Evolutionary conservation across 208 protist genomes (phyloP).

Genomic region (Leishmania tarentolae): DNA sequence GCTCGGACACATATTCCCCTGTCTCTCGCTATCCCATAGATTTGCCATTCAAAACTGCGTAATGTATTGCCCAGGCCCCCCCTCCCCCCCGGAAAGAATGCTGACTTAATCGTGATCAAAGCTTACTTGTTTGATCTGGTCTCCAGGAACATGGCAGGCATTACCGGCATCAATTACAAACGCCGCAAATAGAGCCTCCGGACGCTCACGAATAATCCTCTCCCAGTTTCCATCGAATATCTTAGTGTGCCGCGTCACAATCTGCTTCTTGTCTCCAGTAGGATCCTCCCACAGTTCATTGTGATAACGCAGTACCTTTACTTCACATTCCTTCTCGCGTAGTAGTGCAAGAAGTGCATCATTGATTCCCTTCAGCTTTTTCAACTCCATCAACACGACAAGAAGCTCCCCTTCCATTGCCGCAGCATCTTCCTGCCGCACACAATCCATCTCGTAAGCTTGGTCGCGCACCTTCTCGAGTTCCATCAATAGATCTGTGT

Average conservation of each 20-base stretch:
- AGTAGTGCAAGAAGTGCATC: conserved; percentile 27
- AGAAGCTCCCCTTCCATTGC: background rate
- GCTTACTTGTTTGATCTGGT: conserved; percentile 49
- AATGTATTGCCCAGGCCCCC: background rate
- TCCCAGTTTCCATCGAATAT: conserved; percentile 68
- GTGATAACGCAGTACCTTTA: conserved; percentile 41
- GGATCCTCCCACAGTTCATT: conserved; percentile 31
- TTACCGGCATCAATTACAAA: conserved; percentile 69
- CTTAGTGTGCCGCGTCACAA: conserved; percentile 53
- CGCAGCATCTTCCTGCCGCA: background rate
- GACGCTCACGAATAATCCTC: conserved; percentile 39
- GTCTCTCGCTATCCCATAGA: background rate
- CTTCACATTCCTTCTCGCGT: conserved; percentile 39
- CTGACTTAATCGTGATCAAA: conserved; percentile 38
- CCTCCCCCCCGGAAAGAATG: background rate
- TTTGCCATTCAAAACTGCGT: background rate
- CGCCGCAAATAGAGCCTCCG: conserved; percentile 54
- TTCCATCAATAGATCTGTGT: background rate
- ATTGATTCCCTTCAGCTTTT: conserved; percentile 29
- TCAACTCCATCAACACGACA: background rate
- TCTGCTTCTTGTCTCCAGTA: conserved; percentile 33
- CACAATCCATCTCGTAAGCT: background rate
- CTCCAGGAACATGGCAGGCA: conserved; percentile 62
- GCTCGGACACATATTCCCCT: background rate
- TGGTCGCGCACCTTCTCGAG: conserved; percentile 9